Evolutionary conservation across 1,284 basidiomycete species (phyloP).

Genomic region (Phenoliferia sp.): DNA sequence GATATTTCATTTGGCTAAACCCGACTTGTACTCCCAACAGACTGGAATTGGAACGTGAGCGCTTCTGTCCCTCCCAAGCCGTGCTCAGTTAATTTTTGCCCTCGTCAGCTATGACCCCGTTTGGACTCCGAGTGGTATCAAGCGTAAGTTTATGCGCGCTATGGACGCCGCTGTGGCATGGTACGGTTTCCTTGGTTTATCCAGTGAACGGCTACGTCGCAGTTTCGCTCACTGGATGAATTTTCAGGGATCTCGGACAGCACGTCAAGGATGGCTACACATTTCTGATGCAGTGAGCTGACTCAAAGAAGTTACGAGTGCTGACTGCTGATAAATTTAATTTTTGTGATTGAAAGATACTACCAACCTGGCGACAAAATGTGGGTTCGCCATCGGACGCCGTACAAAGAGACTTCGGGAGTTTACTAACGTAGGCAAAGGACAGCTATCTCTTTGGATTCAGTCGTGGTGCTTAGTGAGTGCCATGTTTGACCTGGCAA

Average conservation of each 20-base stretch:
- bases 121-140: constrained; percentile 8
- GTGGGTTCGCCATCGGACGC: too few relatives aligned
- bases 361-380: background rate
- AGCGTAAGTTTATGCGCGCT: background rate
- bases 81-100: background rate
- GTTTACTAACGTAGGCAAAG: too few relatives aligned
- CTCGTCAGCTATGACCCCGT: constrained; percentile 7
- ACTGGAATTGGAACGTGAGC: constrained; percentile 3
- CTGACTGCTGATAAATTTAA: background rate
- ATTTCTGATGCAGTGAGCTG: constrained; percentile 34
- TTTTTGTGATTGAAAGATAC: too few relatives aligned
- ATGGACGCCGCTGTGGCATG: background rate
- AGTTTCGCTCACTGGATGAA: background rate
- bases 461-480: constrained; percentile 42
- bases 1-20: background rate
- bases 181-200: background rate
- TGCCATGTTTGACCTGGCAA: background rate
- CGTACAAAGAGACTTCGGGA: too few relatives aligned
- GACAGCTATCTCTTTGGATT: constrained; percentile 47
- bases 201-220: background rate
- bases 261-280: constrained; percentile 30
- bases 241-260: background rate
- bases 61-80: background rate
- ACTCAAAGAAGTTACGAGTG: constrained; percentile 21
- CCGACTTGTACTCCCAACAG: background rate